Evolutionary conservation across 2,329 filamentous ascomycete genomes (phyloP).

Genomic region (Hirsutella minnesotensis): DNA sequence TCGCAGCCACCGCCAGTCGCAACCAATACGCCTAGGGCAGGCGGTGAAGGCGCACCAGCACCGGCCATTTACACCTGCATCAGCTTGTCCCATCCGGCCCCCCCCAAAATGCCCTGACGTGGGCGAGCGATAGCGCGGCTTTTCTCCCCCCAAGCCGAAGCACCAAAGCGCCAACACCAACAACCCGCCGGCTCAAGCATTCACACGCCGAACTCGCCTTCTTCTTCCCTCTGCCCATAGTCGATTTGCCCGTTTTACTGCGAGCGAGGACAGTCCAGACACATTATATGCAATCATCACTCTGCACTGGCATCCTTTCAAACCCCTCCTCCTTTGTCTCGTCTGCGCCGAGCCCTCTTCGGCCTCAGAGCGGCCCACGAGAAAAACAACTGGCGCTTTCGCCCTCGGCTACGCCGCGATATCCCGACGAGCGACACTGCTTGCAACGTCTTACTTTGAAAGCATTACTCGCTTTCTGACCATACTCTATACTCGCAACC

Average conservation of each 20-base stretch:
- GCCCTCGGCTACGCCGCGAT: neutral
- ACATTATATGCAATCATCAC: too few species aligned
- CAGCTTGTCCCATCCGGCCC: neutral
- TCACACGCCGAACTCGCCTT: too few species aligned
- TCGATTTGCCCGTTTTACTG: too few species aligned
- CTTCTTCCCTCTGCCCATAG: too few species aligned
- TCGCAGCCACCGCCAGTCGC: conserved; percentile 1
- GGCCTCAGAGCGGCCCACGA: neutral
- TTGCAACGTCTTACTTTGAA: neutral
- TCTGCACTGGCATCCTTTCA: neutral
- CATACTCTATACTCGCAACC: neutral
- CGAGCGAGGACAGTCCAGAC: too few species aligned
- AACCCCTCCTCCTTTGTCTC: neutral
- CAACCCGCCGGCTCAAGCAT: too few species aligned
- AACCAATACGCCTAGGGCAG: conserved; percentile 6
- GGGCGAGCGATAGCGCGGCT: neutral
- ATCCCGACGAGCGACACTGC: neutral
- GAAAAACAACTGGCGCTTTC: neutral
- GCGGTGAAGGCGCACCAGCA: conserved; percentile 9
- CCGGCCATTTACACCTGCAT: neutral
- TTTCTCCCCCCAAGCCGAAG: neutral
- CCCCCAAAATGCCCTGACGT: neutral
- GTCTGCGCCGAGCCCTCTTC: neutral
- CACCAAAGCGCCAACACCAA: too few species aligned
- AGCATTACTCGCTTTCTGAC: neutral